phyloP scores from a whole-genome alignment of 805 yeast species.

The Vanderwaltozyma polyspora region DNA sequence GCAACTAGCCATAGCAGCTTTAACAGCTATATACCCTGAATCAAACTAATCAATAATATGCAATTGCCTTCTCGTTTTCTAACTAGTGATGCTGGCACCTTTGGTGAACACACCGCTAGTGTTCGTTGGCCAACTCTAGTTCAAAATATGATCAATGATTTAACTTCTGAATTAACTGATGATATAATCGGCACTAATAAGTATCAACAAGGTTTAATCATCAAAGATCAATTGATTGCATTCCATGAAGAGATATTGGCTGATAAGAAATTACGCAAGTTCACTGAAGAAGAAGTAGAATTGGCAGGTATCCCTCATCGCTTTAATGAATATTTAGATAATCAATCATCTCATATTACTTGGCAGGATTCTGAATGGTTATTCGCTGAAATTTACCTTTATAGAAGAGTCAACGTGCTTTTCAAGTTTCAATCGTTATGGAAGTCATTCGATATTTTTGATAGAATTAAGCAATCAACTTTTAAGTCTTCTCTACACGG shows the following conservation, averaged over 20 bases:
- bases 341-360: conserved; percentile 29
- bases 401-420: conserved; percentile 46
- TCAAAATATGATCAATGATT: conserved; percentile 55
- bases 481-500: conserved; percentile 68
- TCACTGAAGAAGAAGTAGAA: conserved; percentile 31
- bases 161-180: conserved; percentile 28
- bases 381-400: conserved; percentile 72
- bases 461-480: conserved; percentile 56
- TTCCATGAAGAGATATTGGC: conserved; percentile 35
- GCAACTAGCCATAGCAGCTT: background rate
- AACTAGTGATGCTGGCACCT: conserved; percentile 63
- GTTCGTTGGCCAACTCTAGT: conserved; percentile 83
- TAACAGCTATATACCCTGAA: too few relatives aligned
- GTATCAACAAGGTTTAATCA: conserved; percentile 36
- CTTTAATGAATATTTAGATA: conserved; percentile 45
- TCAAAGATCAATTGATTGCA: conserved; percentile 31
- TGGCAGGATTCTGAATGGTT: conserved; percentile 93
- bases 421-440: conserved; percentile 32
- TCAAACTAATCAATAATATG: too few relatives aligned
- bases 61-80: conserved; percentile 29
- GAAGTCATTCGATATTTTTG: conserved; percentile 60
- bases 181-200: conserved; percentile 18
- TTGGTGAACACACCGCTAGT: conserved; percentile 70
- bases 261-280: conserved; percentile 33
- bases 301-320: conserved; percentile 36